Conservation (phyloP, 305 asterid species). For the Rubia tinctorum region DNA sequence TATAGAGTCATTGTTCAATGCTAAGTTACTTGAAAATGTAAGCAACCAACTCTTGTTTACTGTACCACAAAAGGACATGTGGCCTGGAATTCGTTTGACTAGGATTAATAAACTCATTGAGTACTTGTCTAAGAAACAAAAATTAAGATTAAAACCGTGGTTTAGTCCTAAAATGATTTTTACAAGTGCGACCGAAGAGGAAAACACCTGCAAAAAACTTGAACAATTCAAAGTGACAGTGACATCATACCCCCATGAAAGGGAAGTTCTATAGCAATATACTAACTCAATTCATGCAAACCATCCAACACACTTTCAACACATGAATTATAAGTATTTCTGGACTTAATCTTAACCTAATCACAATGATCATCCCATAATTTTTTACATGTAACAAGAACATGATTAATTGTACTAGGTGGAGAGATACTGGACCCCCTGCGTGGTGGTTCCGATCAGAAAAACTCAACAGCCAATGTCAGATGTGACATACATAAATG, state of each 20-base stretch:
- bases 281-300: too few species aligned
- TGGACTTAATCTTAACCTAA: not conserved
- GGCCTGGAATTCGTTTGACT: not conserved
- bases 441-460: not conserved
- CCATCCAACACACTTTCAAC: too few species aligned
- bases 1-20: constrained; percentile 1
- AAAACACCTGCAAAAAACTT: too few species aligned
- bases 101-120: not conserved
- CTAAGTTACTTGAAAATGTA: constrained; percentile 5
- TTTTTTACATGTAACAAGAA: not conserved
- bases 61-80: not conserved
- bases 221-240: too few species aligned
- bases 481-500: constrained; percentile 7
- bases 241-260: too few species aligned
- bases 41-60: constrained; percentile 1
- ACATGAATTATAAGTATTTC: not conserved
- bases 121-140: not conserved
- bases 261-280: too few species aligned
- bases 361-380: not conserved
- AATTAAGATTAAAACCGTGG: not conserved
- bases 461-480: constrained; percentile 13
- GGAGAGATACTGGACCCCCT: constrained; percentile 5
- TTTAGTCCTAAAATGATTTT: not conserved
- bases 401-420: not conserved
- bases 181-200: too few species aligned